phyloP scores from a whole-genome alignment of 2,329 filamentous ascomycete species.

The Verruconis gallopava region DNA sequence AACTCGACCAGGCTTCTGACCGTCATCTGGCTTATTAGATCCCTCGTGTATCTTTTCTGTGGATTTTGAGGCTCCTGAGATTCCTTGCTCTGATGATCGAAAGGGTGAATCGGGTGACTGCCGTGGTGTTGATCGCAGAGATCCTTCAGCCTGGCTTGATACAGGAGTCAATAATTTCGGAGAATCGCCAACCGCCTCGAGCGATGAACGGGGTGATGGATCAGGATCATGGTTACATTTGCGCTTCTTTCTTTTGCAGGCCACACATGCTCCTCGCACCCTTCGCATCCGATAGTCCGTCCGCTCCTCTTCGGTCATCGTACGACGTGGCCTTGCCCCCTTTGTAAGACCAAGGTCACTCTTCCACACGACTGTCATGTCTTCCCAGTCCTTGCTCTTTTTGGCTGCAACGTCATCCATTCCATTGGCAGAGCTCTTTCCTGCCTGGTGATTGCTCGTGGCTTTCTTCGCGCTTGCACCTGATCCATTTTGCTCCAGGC shows the following conservation, averaged over 20 bases:
- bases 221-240: constrained; percentile 2
- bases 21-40: too few species aligned
- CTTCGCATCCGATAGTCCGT: constrained; percentile 5
- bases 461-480: not conserved
- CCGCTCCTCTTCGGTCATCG: constrained; percentile 9
- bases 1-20: too few species aligned
- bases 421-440: not conserved
- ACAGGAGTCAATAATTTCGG: too few species aligned
- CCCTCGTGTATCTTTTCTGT: too few species aligned
- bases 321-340: constrained; percentile 16
- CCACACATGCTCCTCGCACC: constrained; percentile 7
- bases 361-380: constrained; percentile 27
- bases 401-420: not conserved
- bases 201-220: not conserved
- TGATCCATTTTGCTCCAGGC: too few species aligned
- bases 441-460: not conserved
- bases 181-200: too few species aligned
- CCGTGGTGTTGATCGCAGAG: too few species aligned
- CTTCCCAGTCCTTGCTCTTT: constrained; percentile 16
- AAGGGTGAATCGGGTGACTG: too few species aligned
- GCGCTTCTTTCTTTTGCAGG: constrained; percentile 6
- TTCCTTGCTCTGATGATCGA: too few species aligned
- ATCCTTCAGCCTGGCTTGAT: too few species aligned
- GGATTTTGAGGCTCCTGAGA: too few species aligned
- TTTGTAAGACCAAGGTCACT: constrained; percentile 19